A percentile compares a stretch with the other conserved stretches of the same genome.
Evolutionary conservation across 257 asterid species (phyloP).

Genomic region (Solanum piurae): DNA sequence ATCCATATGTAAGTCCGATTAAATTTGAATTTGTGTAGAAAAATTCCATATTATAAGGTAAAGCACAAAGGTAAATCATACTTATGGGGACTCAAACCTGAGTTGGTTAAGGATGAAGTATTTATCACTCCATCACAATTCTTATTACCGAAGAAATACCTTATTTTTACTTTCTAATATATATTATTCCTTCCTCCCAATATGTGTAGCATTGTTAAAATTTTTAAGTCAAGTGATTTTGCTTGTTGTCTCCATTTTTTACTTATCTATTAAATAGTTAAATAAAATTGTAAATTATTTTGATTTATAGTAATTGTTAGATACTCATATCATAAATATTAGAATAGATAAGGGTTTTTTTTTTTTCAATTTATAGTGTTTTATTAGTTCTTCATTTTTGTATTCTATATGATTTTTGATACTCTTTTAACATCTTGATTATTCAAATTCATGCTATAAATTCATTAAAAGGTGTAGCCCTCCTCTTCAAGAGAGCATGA

Average conservation of each 20-base stretch:
- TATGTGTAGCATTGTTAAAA: neutral
- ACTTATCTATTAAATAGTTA: neutral
- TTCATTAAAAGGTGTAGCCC: neutral
- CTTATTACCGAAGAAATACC: neutral
- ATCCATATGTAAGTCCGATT: too few relatives aligned
- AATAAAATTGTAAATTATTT: too few relatives aligned
- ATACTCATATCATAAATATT: too few relatives aligned
- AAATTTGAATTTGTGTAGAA: fast-evolving
- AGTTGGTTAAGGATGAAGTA: too few relatives aligned
- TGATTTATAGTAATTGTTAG: neutral
- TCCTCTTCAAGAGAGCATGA: neutral
- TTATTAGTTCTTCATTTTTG: too few relatives aligned
- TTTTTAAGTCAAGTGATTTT: neutral
- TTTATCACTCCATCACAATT: fast-evolving
- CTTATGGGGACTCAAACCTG: neutral
- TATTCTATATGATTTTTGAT: too few relatives aligned
- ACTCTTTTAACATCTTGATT: neutral
- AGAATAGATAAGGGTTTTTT: too few relatives aligned
- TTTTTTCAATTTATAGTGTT: neutral
- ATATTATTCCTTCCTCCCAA: neutral
- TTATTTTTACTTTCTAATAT: too few relatives aligned
- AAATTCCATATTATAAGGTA: too few relatives aligned
- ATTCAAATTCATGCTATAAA: neutral
- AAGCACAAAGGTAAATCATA: neutral
- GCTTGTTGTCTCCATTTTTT: neutral